Evolutionary conservation across 2,329 filamentous ascomycete species (phyloP).

Genomic region (Rutstroemia sp.): DNA sequence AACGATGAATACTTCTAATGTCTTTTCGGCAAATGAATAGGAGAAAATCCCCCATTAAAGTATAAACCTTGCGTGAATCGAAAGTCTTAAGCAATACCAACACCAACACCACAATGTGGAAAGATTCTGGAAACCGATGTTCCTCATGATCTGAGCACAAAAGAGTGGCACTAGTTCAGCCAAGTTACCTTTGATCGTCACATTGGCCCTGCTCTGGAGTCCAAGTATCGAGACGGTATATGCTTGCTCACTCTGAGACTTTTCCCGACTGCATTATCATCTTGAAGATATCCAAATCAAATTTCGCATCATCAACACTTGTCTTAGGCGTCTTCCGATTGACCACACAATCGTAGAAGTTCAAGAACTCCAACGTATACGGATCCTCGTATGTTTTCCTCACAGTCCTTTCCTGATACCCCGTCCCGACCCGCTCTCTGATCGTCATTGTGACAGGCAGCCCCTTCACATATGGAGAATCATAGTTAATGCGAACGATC

Average conservation of each 20-base stretch:
- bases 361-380: conserved; percentile 33
- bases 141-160: no score
- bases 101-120: no score
- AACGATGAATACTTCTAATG: no score
- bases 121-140: no score
- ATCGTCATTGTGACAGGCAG: conserved; percentile 38
- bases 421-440: conserved; percentile 29
- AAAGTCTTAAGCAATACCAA: no score
- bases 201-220: no score
- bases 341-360: conserved; percentile 27
- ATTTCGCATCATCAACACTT: conserved; percentile 24
- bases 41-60: no score
- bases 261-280: conserved; percentile 15
- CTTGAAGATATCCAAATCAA: conserved; percentile 17
- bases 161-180: no score
- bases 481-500: conserved; percentile 45
- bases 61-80: no score
- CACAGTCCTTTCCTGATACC: conserved; percentile 11
- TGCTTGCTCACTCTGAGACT: not conserved
- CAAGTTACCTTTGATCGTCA: no score
- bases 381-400: conserved; percentile 38
- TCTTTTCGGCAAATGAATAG: no score
- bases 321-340: conserved; percentile 28
- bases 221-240: no score
- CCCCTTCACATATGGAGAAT: conserved; percentile 51